Evolutionary conservation across 2,329 filamentous ascomycete genomes (phyloP).

Genomic region (Mycogone perniciosa): DNA sequence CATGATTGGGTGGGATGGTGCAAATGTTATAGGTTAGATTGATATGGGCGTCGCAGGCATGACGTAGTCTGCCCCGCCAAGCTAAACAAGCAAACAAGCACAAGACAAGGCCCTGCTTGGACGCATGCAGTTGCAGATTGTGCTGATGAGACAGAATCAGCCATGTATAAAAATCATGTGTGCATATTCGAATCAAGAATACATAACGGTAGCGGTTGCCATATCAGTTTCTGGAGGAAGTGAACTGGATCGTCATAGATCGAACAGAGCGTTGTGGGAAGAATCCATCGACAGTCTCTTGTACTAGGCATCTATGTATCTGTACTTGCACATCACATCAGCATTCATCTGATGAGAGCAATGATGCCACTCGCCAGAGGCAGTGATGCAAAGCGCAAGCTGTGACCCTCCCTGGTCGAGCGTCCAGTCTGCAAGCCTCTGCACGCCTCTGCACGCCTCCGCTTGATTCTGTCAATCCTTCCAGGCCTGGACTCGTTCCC

Average conservation of each 20-base stretch:
- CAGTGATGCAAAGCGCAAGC: neutral
- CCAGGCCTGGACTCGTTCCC: constrained; percentile 4
- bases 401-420: neutral
- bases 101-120: neutral
- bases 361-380: neutral
- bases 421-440: neutral
- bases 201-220: neutral
- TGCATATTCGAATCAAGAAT: neutral
- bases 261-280: neutral
- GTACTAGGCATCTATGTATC: no score
- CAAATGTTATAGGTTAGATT: neutral
- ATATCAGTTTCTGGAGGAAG: neutral
- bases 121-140: no score
- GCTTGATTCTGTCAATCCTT: neutral
- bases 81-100: neutral
- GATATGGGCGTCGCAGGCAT: neutral
- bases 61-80: constrained; percentile 6
- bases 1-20: neutral
- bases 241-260: neutral
- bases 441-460: neutral
- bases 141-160: neutral
- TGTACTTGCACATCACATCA: no score
- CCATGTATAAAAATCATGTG: neutral
- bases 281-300: no score
- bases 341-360: neutral